These are phyloP conservation scores for Heliamphora ciliata DNA, from an alignment of 179 eudicot genomes.

Conservation along the genomic window DNA sequence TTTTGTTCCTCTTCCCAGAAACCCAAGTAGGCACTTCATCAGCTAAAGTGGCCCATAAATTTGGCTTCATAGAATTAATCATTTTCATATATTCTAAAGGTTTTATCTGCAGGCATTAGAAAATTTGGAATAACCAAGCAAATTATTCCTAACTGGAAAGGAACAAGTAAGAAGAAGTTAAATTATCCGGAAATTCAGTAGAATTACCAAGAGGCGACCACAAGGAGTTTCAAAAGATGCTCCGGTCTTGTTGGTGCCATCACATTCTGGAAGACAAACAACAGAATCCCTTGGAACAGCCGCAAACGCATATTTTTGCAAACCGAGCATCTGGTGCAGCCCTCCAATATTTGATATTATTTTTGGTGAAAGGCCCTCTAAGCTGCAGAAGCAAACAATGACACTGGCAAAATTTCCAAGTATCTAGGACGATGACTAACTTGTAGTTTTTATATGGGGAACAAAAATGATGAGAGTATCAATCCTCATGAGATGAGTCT, in stretches of 20 bases:
- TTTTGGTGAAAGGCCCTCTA: constrained; percentile 40
- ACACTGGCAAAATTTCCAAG: neutral
- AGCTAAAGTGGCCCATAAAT: constrained; percentile 59
- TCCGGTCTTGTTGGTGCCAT: constrained; percentile 50
- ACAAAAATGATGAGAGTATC: neutral
- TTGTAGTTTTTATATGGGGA: neutral
- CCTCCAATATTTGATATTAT: constrained; percentile 56
- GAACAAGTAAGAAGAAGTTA: neutral
- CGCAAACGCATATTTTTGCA: constrained; percentile 49
- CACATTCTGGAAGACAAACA: constrained; percentile 49
- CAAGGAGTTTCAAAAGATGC: constrained; percentile 76
- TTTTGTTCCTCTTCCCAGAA: constrained; percentile 59
- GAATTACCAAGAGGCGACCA: constrained; percentile 59
- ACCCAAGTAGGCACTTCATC: constrained; percentile 85
- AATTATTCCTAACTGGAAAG: neutral
- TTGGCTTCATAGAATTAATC: constrained; percentile 59
- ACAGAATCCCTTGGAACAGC: constrained; percentile 66
- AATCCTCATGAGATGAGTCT: too few relatives aligned
- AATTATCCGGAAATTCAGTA: neutral
- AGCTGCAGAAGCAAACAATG: constrained; percentile 28
- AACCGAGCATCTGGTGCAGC: constrained; percentile 53
- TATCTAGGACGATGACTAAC: neutral
- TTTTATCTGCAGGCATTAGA: constrained; percentile 37
- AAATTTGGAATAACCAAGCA: constrained; percentile 2
- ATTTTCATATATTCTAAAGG: constrained; percentile 58